Evolutionary conservation across 2,329 filamentous ascomycete genomes (phyloP), one percentile per base, ranked within the genome.

Genomic region (Aspergillaceae sp.): DNA sequence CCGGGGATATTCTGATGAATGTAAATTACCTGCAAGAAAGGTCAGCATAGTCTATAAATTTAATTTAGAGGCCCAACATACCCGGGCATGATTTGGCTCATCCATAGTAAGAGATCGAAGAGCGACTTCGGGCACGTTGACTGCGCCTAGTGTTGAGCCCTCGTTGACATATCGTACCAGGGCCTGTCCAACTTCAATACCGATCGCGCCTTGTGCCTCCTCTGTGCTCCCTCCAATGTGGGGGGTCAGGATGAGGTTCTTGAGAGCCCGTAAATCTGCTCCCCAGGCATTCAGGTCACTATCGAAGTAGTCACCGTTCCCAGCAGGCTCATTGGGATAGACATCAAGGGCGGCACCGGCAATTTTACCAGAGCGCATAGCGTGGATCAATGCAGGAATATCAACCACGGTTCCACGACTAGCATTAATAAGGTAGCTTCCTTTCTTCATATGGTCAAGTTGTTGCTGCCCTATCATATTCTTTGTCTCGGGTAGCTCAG

Each of bases 211-310:
- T 72, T 98, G 92, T 4, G 92, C 92, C 71, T 98, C 92, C 70
- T 98, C 92, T 0, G 92, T 98, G 69, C 88, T 95, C 46, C 92
- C 92, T 58, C 92, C 92, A 62, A 98, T 97, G 67, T 98, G 92
- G 26, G 92, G 92, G 1, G 91, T 95, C 42, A 98, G 76, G 56
- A 98, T 94, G 56, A 98, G 75, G 72, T 98, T 98, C 71, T 84
- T 92, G 49, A 97, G 74, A 44, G 78, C 78, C 45, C 87, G 82
- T 41, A 98, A 79, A 51, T 96, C 90, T 60, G 90, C 83, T 29
- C 82, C 84, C 87, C 88, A 98, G 7, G 71, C 55, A 70, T 95
- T 95, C 49, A 98, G 76, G 41, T 79, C 74, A 65, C 80, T 85
- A 68, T 82, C 90, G 75, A 98, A 98, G 71, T 95, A 94, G 63